Evolutionary conservation across 805 yeast species (phyloP).

Genomic region (Isabelozyma pseudorhagii): DNA sequence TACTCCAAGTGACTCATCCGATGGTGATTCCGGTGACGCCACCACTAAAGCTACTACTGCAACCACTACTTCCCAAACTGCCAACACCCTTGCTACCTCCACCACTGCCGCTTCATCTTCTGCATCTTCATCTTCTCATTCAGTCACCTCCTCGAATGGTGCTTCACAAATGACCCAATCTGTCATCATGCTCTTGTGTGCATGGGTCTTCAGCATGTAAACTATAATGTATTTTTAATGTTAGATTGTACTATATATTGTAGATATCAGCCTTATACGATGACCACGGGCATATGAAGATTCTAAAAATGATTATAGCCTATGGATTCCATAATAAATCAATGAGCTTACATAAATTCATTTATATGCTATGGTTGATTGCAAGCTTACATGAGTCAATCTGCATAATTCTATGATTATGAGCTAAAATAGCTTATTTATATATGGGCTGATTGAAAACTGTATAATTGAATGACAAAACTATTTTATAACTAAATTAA

Average conservation of each 20-base stretch:
- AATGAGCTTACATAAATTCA: too few relatives aligned
- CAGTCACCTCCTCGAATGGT: background rate
- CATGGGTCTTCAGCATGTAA: background rate
- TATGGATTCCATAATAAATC: too few relatives aligned
- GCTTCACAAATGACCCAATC: background rate
- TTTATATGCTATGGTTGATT: too few relatives aligned
- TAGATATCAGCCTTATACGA: too few relatives aligned
- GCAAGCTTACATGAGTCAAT: too few relatives aligned
- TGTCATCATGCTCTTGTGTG: background rate
- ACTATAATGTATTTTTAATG: background rate
- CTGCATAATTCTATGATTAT: too few relatives aligned
- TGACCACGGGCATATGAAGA: too few relatives aligned
- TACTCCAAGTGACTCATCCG: background rate
- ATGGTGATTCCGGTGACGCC: background rate
- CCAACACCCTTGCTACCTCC: background rate
- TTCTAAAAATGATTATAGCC: too few relatives aligned
- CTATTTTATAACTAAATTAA: constrained; percentile 8
- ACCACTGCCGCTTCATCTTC: constrained; percentile 1
- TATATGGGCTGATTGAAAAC: too few relatives aligned
- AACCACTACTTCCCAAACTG: background rate
- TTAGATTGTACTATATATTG: too few relatives aligned
- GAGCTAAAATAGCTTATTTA: too few relatives aligned
- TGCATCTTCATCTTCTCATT: background rate
- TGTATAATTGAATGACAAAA: background rate
- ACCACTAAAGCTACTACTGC: background rate